Conservation (phyloP, 257 asterid genomes). For the Ophiorrhiza pumila region DNA sequence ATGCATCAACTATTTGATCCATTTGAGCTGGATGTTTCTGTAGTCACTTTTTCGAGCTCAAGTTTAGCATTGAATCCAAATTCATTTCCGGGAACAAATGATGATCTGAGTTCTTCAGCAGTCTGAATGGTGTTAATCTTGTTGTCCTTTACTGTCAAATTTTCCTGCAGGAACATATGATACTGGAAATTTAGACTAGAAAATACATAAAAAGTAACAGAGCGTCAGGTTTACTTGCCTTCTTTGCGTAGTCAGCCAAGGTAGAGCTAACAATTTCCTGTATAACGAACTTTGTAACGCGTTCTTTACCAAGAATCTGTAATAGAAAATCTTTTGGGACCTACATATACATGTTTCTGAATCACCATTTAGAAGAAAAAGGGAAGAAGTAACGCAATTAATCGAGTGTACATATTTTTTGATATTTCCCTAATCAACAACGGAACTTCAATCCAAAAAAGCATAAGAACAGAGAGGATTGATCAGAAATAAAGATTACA, state of each 20-base stretch:
- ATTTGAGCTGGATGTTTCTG: slow-evolving; percentile 23
- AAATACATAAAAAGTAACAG: not conserved
- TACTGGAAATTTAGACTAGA: slow-evolving; percentile 10
- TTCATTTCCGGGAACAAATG: slow-evolving; percentile 56
- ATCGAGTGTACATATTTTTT: not conserved
- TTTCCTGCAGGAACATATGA: slow-evolving; percentile 42
- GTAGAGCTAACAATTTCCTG: slow-evolving; percentile 65
- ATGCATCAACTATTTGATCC: not conserved
- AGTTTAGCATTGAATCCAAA: slow-evolving; percentile 75
- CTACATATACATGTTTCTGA: slow-evolving; percentile 27
- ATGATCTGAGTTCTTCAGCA: slow-evolving; percentile 61
- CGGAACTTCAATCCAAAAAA: not conserved
- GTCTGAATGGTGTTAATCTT: slow-evolving; percentile 63
- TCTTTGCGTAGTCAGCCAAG: slow-evolving; percentile 61
- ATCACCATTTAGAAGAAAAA: slow-evolving; percentile 2
- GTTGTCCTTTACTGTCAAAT: slow-evolving; percentile 62
- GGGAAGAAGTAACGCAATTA: not conserved
- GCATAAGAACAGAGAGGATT: not conserved
- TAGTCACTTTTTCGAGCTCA: slow-evolving; percentile 46
- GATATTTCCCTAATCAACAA: not conserved
- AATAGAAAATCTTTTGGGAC: slow-evolving; percentile 71
- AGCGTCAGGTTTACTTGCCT: slow-evolving; percentile 41
- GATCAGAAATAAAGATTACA: not conserved
- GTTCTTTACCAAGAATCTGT: slow-evolving; percentile 71
- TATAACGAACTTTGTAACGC: slow-evolving; percentile 62